Evolutionary conservation across 345 rosid species (phyloP), one percentile per base, ranked within the genome.

Genomic region (Heritiera fomes): DNA sequence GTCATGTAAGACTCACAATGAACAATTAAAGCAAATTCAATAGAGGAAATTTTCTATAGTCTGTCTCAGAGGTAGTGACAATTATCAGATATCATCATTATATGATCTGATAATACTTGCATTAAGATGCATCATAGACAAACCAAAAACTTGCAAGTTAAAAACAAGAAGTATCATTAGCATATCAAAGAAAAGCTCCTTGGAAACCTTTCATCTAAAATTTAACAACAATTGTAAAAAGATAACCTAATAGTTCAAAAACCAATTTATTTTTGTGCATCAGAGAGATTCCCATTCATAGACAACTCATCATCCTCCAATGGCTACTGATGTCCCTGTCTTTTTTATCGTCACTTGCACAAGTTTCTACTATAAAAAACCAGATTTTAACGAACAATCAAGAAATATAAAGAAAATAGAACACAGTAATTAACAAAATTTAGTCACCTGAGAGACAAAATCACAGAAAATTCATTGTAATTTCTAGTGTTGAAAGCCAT

Each of bases 291-390:
- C 80, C 83, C 83, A 73, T 61, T 0, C 2, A 68, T 81, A 64
- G 79, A 77, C 79, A n/a, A 77, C 45, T 77, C 79, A 77, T 68
- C 80, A 77, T 77, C 38, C 80, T 67, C 73, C 55, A 83, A 71
- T 52, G 80, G 78, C 80, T 84, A 68, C 97, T 87, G 95, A 90
- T 93, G 93, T 93, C 94, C 94, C 95, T 90, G 96, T 93, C 97
- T 92, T 56, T 81, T 86, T 80, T 80, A 84, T 92, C 92, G 66
- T 90, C 93, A 92, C 79, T 87, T 87, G 97, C 89, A 88, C 80
- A 60, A 32, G 0, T 62, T 30, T 46, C 0, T 23, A 68, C 6
- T 20, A 40, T 1, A 18, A 52, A 50, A 63, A 43, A 71, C 10
- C 60, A 56, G 30, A 72, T 58, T 20, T 59, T 10, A 20, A 23